Base-by-base conservation (phyloP, 2,329 filamentous ascomycete species). In the Coniella vitis region DNA sequence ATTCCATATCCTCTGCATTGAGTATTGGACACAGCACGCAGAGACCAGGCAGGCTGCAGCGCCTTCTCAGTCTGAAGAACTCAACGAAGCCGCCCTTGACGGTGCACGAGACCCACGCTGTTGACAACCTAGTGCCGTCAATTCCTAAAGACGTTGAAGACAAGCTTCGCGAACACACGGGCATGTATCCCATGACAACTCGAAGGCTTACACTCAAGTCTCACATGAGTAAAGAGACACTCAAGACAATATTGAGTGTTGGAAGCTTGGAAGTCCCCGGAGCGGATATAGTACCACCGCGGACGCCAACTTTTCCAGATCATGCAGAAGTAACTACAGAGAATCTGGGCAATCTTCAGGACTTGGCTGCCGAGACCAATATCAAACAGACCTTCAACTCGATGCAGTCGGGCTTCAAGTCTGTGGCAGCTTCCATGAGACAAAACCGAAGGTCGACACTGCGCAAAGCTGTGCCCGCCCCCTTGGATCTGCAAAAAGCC, bases 211-310 rank as follows among this genome's bases (percentile, higher is more conserved):
- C 61, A 5, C 55, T 72, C 39, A 68, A 64, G 38, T 60, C 63
- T 0, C 67, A 70, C 29, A 56, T 64, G n/a, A 75, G 69, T 56
- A 68, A 69, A 54, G 73, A 75, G 21, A 74, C 70, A 0, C 57
- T 76, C 21, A 71, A 70, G 45, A 76, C 73, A 1, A 75, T 76
- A 16, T 57, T 76, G 45, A 76, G 74, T 51, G 72, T 75, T 8
- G 72, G 69, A 5, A 76, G 72, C 42, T 60, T 69, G 16, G 70
- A 74, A 39, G 12, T 41, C 25, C 53, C 57, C 14, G 60, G 52
- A 35, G 57, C 59, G 21, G 62, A 63, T 13, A 49, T 56, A 5
- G 42, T 52, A 7, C 54, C 53, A 16, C 38, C 48, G 10, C 25
- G 25, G 2, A 48, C 55, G 2, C 51, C 54, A 9, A 31, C 46